Base-by-base conservation (phyloP, 2,329 filamentous ascomycete genomes). In the Fusarium buxicola region DNA sequence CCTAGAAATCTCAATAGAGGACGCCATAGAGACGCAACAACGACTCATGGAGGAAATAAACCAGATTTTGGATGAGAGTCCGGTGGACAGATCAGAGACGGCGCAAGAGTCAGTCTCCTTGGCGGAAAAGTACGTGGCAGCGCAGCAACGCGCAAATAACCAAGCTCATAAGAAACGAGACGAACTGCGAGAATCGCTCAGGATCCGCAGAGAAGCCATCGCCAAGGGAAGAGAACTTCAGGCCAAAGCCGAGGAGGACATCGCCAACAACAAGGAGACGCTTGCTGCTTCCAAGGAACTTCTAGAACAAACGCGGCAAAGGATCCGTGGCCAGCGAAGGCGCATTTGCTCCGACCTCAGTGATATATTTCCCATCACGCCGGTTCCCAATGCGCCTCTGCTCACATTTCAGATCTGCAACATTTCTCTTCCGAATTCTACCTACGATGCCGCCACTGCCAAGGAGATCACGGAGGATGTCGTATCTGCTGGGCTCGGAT, bases 1-100 rank as follows among this genome's bases (percentile, higher is more conserved):
- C 55, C 82, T 98, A 13, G 92, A 97, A 62, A 92, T 91, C 73
- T 96, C 93, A 51, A 92, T 97, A 21, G 92, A 96, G 73, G 94
- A 98, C 75, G 93, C 93, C 2, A 79, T 97, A 9, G 86, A 88
- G 2, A 96, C 92, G 0, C 87, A 91, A 12, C 87, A 91, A 58
- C 83, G 84, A 49, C 82, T 98, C 8, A 87, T 92, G 43, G 78
- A 83, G n/a, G 92, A 97, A 63, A 96, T 97, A 63, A 91, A 91
- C 63, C 74, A 80, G 1, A 76, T 88, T 0, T 73, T 89, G 5
- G 73, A 78, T 0, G 67, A 75, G 0, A 76, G 76, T 4, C 78
- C 81, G 0, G 67, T 74, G 1, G 76, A 84, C 41, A 73, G 76
- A 18, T 76, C 83, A 0, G 79, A 80, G 0, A 75, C 81, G 30